Conservation (phyloP, 345 rosid genomes). For the Salix arbutifolia region DNA sequence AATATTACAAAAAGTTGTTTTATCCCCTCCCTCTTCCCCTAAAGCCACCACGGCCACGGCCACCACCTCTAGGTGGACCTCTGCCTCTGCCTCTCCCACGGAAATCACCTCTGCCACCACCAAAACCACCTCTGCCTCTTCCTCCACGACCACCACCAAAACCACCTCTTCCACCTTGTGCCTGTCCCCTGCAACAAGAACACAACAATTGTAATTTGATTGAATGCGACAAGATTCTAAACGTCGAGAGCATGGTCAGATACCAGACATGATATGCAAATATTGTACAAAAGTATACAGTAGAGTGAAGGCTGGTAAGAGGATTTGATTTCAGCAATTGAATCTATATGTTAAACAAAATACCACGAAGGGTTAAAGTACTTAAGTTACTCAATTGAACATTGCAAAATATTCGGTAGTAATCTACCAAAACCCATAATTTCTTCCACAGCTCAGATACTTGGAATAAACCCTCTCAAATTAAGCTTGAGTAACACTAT, state of each 20-base stretch:
- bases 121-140: slow-evolving; percentile 17
- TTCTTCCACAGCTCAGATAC: neutral
- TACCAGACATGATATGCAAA: neutral
- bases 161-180: slow-evolving; percentile 20
- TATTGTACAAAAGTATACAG: neutral
- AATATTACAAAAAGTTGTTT: slow-evolving; percentile 22
- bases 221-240: neutral
- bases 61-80: slow-evolving; percentile 53
- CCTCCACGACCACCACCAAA: slow-evolving; percentile 22
- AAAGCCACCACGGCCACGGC: slow-evolving; percentile 62
- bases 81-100: slow-evolving; percentile 72
- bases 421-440: neutral
- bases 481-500: neutral
- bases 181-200: slow-evolving; percentile 18
- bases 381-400: neutral
- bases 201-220: neutral
- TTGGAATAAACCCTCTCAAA: neutral
- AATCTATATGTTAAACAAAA: neutral
- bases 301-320: too few species aligned
- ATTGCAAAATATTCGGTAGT: neutral
- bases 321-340: neutral
- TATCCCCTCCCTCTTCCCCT: slow-evolving; percentile 65
- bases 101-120: slow-evolving; percentile 36
- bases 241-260: neutral
- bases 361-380: neutral